Conservation (phyloP, 2,329 filamentous ascomycete species). For the Fusarium irregulare region DNA sequence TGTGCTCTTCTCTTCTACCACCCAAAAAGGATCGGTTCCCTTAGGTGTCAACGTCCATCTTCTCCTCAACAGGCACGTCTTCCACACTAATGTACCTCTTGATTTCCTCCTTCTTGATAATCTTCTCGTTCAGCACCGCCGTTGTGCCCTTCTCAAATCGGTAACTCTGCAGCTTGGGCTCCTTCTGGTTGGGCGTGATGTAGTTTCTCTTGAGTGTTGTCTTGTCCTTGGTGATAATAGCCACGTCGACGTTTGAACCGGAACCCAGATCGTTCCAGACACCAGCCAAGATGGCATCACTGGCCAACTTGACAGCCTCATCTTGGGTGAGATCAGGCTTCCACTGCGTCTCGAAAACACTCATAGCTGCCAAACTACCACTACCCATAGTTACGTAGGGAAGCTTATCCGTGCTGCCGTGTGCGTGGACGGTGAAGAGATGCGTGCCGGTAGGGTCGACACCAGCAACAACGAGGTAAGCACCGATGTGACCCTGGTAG, state of each 20-base stretch:
- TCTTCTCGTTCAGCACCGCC: slow-evolving; percentile 93
- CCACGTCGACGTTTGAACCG: slow-evolving; percentile 96
- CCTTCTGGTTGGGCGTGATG: slow-evolving; percentile 91
- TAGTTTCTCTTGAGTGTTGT: slow-evolving; percentile 93
- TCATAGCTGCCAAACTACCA: slow-evolving; percentile 96
- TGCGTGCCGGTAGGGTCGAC: slow-evolving; percentile 95
- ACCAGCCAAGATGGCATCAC: slow-evolving; percentile 92
- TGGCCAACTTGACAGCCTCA: slow-evolving; percentile 83
- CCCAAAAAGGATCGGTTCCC: slow-evolving; percentile 14
- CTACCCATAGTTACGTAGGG: slow-evolving; percentile 99
- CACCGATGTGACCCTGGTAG: slow-evolving; percentile 97
- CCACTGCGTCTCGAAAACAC: slow-evolving; percentile 97
- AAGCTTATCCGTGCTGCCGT: slow-evolving; percentile 98
- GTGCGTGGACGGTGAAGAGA: slow-evolving; percentile 97
- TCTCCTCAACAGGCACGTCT: slow-evolving; percentile 78
- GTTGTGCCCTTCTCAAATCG: slow-evolving; percentile 92
- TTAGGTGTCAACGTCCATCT: slow-evolving; percentile 75
- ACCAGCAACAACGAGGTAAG: slow-evolving; percentile 96
- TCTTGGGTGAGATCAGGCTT: slow-evolving; percentile 80
- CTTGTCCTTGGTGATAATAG: slow-evolving; percentile 94
- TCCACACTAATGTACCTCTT: slow-evolving; percentile 94
- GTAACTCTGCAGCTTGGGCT: slow-evolving; percentile 93
- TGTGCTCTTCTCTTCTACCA: slow-evolving; percentile 33
- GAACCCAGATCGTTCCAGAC: slow-evolving; percentile 99
- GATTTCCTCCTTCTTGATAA: slow-evolving; percentile 93